Percentiles rank a stretch among this genome's conserved stretches.
These are phyloP conservation scores for Rhodosporidiobolus odoratus DNA, from an alignment of 768 basidiomycete species.

Conservation along the genomic window DNA sequence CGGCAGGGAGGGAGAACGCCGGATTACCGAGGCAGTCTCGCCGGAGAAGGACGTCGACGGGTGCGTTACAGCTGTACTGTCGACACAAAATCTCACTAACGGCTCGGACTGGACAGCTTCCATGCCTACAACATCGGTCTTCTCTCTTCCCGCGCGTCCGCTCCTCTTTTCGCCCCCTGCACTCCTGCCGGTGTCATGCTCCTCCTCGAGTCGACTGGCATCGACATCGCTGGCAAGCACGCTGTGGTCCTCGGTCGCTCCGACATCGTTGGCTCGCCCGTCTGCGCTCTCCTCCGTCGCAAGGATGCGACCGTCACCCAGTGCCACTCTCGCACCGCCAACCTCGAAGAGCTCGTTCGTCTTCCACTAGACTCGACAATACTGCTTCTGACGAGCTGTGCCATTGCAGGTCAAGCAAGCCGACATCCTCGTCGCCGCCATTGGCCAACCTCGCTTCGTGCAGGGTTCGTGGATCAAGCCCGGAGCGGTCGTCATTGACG, in stretches of 20 bases:
- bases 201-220: slow-evolving; percentile 79
- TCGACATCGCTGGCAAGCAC: slow-evolving; percentile 67
- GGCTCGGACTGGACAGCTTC: slow-evolving; percentile 68
- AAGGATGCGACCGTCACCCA: slow-evolving; percentile 94
- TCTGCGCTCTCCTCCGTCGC: slow-evolving; percentile 80
- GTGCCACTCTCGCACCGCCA: slow-evolving; percentile 85
- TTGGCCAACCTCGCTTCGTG: slow-evolving; percentile 83
- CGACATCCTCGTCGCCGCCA: slow-evolving; percentile 93
- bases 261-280: slow-evolving; percentile 96
- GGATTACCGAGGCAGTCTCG: slow-evolving; percentile 87
- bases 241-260: slow-evolving; percentile 92
- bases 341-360: slow-evolving; percentile 70
- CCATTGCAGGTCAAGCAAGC: slow-evolving; percentile 66
- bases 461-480: slow-evolving; percentile 93
- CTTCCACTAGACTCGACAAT: background rate
- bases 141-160: slow-evolving; percentile 79
- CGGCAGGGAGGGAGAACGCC: slow-evolving; percentile 71
- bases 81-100: too few species aligned
- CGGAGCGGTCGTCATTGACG: slow-evolving; percentile 92
- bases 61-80: slow-evolving; percentile 50
- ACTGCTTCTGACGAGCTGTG: slow-evolving; percentile 12
- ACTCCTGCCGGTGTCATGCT: slow-evolving; percentile 89
- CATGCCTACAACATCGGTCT: slow-evolving; percentile 98
- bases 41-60: slow-evolving; percentile 97
- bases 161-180: slow-evolving; percentile 87